Evolutionary conservation across 345 rosid genomes (phyloP), one percentile per base, ranked within the genome.

Genomic region (Salix caprea): DNA sequence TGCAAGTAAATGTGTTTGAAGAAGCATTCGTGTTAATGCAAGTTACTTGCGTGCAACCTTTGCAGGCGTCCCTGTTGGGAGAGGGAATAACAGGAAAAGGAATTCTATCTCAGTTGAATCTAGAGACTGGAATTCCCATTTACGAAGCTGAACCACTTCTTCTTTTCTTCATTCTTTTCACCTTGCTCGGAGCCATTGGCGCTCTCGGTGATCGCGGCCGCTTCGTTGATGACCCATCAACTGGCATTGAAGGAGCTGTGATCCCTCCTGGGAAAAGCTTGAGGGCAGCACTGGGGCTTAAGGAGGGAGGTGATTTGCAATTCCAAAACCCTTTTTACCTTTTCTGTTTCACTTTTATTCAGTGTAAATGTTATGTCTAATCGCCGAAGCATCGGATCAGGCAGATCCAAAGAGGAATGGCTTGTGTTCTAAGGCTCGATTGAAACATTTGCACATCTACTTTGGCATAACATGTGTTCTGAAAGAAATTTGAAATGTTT

Each of bases 71-170:
- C 0, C 77, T 95, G 84, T 26, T 95, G 68, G 99, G 99, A 32
- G 99, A 95, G 84, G 99, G 80, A 1, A 13, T 95, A 70, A 95
- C 99, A 1, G 99, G 99, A 37, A 93, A 95, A 84, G 99, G 99
- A 71, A 95, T 95, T 66, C 85, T 95, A 42, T 67, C 97, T 39
- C 97, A 95, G 76, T 37, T 93, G 80, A 95, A 95, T 73, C 73
- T 93, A 8, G 99, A 95, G 84, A 95, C 97, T 4, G 99, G 99
- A 75, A 84, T 95, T 73, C 99, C 99, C 0, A 91, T 95, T 65
- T 90, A 95, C 78, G 99, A 95, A 82, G 99, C 99, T 9, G 99
- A 95, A 77, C 99, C 99, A 14, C 91, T 95, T 76, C 96, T 95
- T 67, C 90, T 95, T 14, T 95, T 95, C 94, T 95, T 95, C 87